Conservation (phyloP, 441 rosid genomes). For the Pelargonium cotyledonis region DNA sequence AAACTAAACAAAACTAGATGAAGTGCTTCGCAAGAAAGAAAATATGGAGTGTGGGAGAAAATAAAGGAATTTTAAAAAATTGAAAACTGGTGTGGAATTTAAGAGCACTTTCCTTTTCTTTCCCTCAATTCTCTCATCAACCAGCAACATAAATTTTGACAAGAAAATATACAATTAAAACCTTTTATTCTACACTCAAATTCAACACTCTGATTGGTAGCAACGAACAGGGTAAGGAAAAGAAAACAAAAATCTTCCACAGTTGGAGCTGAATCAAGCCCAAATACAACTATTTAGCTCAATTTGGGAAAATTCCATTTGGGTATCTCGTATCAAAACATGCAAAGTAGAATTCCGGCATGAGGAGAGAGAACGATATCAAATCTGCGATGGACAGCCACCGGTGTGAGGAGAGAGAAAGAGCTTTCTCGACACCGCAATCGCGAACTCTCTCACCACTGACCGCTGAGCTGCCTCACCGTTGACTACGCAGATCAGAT, state of each 20-base stretch:
- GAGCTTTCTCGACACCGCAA: too few relatives aligned
- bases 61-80: neutral
- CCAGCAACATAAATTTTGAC: neutral
- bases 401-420: too few relatives aligned
- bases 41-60: neutral
- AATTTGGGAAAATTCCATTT: too few relatives aligned
- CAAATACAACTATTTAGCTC: too few relatives aligned
- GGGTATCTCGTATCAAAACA: too few relatives aligned
- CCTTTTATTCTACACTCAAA: neutral
- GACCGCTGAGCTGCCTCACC: too few relatives aligned
- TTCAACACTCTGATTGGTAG: neutral
- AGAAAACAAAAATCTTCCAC: neutral
- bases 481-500: too few relatives aligned
- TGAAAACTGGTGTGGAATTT: neutral
- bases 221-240: neutral
- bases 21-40: neutral
- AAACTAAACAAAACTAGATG: neutral
- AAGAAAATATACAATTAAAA: neutral
- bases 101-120: neutral
- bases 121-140: constrained; percentile 1
- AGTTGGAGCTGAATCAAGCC: too few relatives aligned
- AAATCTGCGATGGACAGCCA: too few relatives aligned
- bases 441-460: too few relatives aligned
- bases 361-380: too few relatives aligned
- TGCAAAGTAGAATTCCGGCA: too few relatives aligned